Base-by-base conservation (phyloP, 2,329 filamentous ascomycete species). In the Akanthomyces uredinophilus region DNA sequence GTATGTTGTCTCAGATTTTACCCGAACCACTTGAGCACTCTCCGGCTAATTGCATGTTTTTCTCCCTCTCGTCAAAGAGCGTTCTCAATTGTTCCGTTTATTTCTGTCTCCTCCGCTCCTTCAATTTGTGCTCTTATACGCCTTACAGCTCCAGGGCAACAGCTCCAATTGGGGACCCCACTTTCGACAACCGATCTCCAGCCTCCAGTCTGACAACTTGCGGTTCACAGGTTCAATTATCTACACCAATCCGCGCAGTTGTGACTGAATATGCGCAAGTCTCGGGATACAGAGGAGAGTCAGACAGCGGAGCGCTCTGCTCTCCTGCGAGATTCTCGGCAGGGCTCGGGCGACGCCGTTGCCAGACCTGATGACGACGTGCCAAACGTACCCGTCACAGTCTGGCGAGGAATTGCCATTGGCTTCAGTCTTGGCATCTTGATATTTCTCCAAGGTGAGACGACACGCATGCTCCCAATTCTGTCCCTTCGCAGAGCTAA, bases 371-470 rank as follows among this genome's bases (percentile, higher is more conserved):
- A n/a, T 14, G 43, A 43, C 11, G 60, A 61, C 14, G 32, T 55
- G 11, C 37, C 60, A 20, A 61, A 61, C 16, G 22, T 61, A 2
- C 60, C 32, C 13, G 60, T 61, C 50, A 41, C 29, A 3, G n/a
- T 39, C 16, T 24, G 22, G 44, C 47, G 24, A n/a, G 56, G 49
- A 50, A 60, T 57, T 18, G 49, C 47, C 20, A 61, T 62, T 24
- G 32, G 46, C 51, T 27, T 61, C 18, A 50, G 60, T 24, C 51
- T 61, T 7, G 60, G 60, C 16, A 46, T 61, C 13, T 13, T 87
- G 54, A 83, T 87, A 32, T 87, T 87, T 67, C 71, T 87, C 18
- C 83, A 86, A 78, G 83, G 83, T 83, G 73, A 55, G 70, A 59
- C 4, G 24, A 22, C 39, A 43, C 35, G 10, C 6, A n/a, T 5